Evolutionary conservation across 2,329 filamentous ascomycete genomes (phyloP), one percentile per base, ranked within the genome.

Genomic region (Penicillium nordicum): DNA sequence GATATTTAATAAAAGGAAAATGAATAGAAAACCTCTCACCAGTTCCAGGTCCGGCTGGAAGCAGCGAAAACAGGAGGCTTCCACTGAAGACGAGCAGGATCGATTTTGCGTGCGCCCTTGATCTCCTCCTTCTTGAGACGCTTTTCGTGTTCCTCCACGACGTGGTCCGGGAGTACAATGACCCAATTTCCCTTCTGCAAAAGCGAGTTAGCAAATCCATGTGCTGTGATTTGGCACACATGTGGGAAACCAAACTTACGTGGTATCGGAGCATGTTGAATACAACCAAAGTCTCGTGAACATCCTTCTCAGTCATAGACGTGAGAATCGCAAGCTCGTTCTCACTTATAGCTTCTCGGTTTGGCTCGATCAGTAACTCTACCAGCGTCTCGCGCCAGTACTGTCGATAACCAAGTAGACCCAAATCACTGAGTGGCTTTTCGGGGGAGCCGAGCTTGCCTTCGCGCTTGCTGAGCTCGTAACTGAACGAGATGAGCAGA

Each of bases 351-450:
- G 69, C 64, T 54, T 78, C 74, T 8, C 88, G 87, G 58, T 87
- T 87, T 48, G 82, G 83, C 47, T 88, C 87, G 45, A 95, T 77
- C n/a, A 99, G 80, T 14, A 96, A 73, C 57, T 97, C 92, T 5
- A 97, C 83, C 36, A 99, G 90, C 47, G 91, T 92, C 73, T 99
- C 94, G 30, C 92, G 92, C 94, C 94, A 99, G 76, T 96, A 99
- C 62, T 96, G 93, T 48, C 94, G 87, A 74, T 99, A 99, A 66
- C 93, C 92, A 29, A 99, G 80, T 18, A 99, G 81, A 62, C 94
- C 94, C 55, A 99, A 74, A 82, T 99, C 94, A 36, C 90, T 96
- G 2, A 99, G 84, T 0, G 94, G 94, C 74, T 99, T 99, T 73
- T 99, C 94, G 0, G 94, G 95, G 9, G 92, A 96, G 2, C 95